Evolutionary conservation across 805 yeast genomes (phyloP), one percentile per base, ranked within the genome.

Genomic region (Cyberlindnera meyerae): DNA sequence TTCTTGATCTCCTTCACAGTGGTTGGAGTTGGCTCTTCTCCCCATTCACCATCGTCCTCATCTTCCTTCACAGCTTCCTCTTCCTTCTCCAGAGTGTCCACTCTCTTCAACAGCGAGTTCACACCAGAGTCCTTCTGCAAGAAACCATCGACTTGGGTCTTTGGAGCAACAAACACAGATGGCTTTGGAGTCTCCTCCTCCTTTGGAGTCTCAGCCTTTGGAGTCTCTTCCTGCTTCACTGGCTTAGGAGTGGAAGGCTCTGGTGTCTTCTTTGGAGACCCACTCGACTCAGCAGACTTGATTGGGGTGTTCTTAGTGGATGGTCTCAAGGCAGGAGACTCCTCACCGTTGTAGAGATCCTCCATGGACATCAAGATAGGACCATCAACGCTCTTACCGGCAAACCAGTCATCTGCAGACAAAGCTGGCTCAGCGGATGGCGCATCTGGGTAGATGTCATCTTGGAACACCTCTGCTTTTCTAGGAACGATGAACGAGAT

Each of bases 401-500:
- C 61, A 39, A 79, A 71, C 82, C 87, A 93, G 47, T 88, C 96
- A 2, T 66, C 75, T 2, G 95, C 86, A 12, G 79, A 58, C 39
- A 87, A 58, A 0, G 97, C 95, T 4, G 97, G 80, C 51, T 75
- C 70, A 27, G 68, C 72, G 4, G 96, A 78, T 18, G 94, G 93
- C 18, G 90, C 84, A 61, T 84, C 95, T 5, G 97, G 96, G 57
- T 81, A 93, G 34, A 93, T 86, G 51, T 89, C 97, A 29, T 73
- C 82, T 62, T 93, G 96, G 69, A 93, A 90, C 52, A 79, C 78
- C 55, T 93, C 97, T 5, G 95, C 75, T 59, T 88, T 82, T 69
- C 97, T 78, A 48, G 98, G 99, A 40, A 90, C 96, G 50, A 78
- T 75, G 58, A 90, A 93, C 4, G 96, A 84, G 36, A 93, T 73